phyloP scores from a whole-genome alignment of 2,329 filamentous ascomycete species.

The Ophiostoma triangulosporum region DNA sequence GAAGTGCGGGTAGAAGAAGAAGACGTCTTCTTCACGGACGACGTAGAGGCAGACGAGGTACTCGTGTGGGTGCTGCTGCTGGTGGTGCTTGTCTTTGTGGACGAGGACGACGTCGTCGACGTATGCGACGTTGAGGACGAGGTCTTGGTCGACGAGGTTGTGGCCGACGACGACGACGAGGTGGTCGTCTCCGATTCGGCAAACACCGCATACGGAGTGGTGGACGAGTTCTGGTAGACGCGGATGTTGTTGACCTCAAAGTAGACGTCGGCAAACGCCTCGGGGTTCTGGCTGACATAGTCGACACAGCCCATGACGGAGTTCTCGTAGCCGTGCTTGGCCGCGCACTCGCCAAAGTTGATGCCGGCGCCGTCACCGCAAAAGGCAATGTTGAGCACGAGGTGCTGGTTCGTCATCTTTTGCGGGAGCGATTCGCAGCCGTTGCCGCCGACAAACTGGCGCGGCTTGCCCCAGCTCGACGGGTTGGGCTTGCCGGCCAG shows the following conservation, averaged over 20 bases:
- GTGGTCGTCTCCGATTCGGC: neutral
- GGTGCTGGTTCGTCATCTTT: constrained; percentile 52
- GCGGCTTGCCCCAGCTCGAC: constrained; percentile 48
- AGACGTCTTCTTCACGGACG: neutral
- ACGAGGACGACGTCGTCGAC: neutral
- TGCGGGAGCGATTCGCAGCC: constrained; percentile 46
- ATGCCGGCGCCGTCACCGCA: constrained; percentile 56
- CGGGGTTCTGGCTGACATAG: constrained; percentile 25
- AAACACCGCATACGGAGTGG: neutral
- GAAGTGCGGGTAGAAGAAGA: neutral
- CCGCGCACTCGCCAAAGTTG: constrained; percentile 13
- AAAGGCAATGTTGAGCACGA: constrained; percentile 63
- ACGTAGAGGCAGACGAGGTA: neutral
- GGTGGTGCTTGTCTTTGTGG: no score
- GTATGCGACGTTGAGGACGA: neutral
- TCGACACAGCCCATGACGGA: constrained; percentile 18
- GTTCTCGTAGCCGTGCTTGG: constrained; percentile 15
- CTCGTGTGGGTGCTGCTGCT: neutral
- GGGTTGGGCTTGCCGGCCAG: constrained; percentile 41
- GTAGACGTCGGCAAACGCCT: constrained; percentile 24
- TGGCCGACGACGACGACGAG: neutral
- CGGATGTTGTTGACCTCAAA: constrained; percentile 29
- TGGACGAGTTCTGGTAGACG: constrained; percentile 5
- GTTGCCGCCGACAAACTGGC: constrained; percentile 42
- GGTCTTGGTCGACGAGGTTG: constrained; percentile 9